Base-by-base conservation (phyloP, 192 early-diverging fungal genomes). In the Allomyces arbusculus region DNA sequence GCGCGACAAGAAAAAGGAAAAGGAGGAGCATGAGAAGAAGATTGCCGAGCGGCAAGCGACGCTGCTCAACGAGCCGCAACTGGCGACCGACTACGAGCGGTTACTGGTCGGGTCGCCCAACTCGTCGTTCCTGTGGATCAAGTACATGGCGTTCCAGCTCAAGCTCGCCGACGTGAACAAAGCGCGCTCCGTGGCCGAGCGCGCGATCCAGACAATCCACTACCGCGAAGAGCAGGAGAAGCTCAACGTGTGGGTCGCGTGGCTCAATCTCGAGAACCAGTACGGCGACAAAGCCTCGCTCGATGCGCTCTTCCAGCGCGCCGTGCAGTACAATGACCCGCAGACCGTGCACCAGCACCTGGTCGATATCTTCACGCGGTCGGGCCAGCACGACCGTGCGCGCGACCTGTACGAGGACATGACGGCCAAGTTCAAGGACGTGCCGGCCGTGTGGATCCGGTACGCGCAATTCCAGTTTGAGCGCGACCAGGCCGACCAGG, bases 141-240 rank as follows among this genome's bases (percentile, higher is more conserved):
- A 99, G 76, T 99, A 92, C 73, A 99, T 99, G 94, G 92, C 94
- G n/a, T 93, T 90, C 82, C 92, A 97, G 69, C 77, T 99, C 4
- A 86, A 93, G 64, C 77, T 95, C 66, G 89, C 92, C 0, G 94
- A 99, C 76, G 83, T 96, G 40, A 84, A 79, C 40, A 94, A 93
- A 69, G 94, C 96, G 14, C 88, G 96, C 58, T 84, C 84, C 61
- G 86, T 97, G 64, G 96, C 87, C 64, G 93, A 96, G 72, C 86
- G 91, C 44, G 96, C 96, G 20, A 77, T 99, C 65, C 92, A 89
- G 75, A 87, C 85, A 23, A 97, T 99, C 67, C 81, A 76, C 66
- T 91, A 85, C 75, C 73, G 91, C 61, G 96, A 99, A 70, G 88
- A 93, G 71, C 87, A 91, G 72, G 96, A 99, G 74, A 89, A 89